phyloP scores from a whole-genome alignment of 306 rosid species.

The Myrica gale region DNA sequence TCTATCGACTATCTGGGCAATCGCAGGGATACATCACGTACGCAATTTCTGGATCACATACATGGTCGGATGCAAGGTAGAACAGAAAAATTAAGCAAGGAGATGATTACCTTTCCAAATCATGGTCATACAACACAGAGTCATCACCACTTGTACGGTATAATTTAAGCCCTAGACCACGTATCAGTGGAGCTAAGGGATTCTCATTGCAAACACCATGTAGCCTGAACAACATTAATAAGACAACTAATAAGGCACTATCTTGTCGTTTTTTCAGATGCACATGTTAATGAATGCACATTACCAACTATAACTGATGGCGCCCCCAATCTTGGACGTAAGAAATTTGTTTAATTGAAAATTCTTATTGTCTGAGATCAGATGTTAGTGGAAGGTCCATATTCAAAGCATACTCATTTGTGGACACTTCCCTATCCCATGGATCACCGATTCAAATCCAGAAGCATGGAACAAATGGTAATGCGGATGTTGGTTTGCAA shows the following conservation, averaged over 20 bases:
- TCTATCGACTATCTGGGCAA: not conserved
- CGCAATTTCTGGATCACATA: not conserved
- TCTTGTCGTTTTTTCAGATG: not conserved
- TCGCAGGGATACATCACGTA: not conserved
- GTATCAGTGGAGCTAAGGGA: slow-evolving; percentile 85
- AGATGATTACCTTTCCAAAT: slow-evolving; percentile 70
- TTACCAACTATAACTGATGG: not conserved
- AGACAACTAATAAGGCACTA: slow-evolving; percentile 5
- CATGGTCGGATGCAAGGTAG: not conserved
- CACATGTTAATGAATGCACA: slow-evolving; percentile 3
- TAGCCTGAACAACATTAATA: slow-evolving; percentile 51
- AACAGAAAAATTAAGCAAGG: not conserved
- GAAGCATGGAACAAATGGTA: not conserved
- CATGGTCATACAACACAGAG: slow-evolving; percentile 91
- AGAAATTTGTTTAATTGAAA: not conserved
- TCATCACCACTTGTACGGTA: slow-evolving; percentile 86
- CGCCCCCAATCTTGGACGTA: not conserved
- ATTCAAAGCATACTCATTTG: not conserved
- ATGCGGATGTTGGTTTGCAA: not conserved
- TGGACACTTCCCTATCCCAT: not conserved
- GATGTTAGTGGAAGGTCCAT: not conserved
- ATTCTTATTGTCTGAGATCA: not conserved
- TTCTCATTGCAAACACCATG: slow-evolving; percentile 89
- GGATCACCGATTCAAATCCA: not conserved
- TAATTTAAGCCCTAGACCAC: slow-evolving; percentile 65